phyloP scores from a whole-genome alignment of 2,329 filamentous ascomycete species.

The Dactylellina sp. region DNA sequence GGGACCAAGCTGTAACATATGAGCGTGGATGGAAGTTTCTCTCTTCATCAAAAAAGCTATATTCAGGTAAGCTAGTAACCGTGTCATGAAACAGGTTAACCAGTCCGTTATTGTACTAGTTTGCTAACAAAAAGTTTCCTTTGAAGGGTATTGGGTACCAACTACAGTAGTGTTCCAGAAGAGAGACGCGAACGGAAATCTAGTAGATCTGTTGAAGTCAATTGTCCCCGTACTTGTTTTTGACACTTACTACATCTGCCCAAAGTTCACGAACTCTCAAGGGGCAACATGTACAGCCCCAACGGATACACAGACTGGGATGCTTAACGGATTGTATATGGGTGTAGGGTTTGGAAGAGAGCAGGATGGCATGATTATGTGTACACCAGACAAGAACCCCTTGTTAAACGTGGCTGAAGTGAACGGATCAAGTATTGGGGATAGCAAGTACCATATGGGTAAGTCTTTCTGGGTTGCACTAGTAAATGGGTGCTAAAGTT shows the following conservation, averaged over 20 bases:
- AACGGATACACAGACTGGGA: constrained; percentile 10
- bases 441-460: constrained; percentile 23
- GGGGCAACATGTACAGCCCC: constrained; percentile 20
- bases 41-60: constrained; percentile 42
- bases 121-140: no score
- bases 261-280: constrained; percentile 26
- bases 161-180: constrained; percentile 38
- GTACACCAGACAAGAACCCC: constrained; percentile 52
- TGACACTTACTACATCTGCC: constrained; percentile 39
- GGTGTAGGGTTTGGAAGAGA: constrained; percentile 52
- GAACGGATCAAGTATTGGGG: constrained; percentile 21
- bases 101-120: no score
- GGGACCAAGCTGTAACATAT: constrained; percentile 27
- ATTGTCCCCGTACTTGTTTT: constrained; percentile 36
- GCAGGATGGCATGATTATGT: constrained; percentile 46
- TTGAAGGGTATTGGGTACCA: constrained; percentile 52
- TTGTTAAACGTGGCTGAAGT: constrained; percentile 42
- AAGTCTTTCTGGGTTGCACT: neutral
- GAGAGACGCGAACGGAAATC: constrained; percentile 6
- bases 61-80: constrained; percentile 43
- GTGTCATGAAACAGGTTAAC: no score
- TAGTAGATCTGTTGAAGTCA: constrained; percentile 18
- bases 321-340: constrained; percentile 37
- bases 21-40: constrained; percentile 38
- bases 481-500: neutral